Conservation (phyloP, 495 filamentous ascomycete species). For the Penicillium argentinense region DNA sequence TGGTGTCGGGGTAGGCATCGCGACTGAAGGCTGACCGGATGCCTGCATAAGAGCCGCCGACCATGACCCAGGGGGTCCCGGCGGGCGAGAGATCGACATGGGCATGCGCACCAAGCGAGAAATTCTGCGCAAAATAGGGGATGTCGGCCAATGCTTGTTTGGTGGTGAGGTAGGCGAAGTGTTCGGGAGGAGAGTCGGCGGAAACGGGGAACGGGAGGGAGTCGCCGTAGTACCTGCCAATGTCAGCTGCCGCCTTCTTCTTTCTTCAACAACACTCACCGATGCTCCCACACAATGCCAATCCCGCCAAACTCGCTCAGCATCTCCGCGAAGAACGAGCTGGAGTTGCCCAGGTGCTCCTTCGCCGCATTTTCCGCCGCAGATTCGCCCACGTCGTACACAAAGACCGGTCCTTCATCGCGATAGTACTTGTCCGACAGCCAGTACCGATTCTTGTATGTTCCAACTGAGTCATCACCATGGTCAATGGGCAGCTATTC, state of each 20-base stretch:
- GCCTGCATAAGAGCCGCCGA: slow-evolving; percentile 60
- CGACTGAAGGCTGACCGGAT: slow-evolving; percentile 56
- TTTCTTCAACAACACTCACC: no score
- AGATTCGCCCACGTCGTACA: slow-evolving; percentile 53
- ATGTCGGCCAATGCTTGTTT: slow-evolving; percentile 55
- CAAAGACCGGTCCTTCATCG: slow-evolving; percentile 52
- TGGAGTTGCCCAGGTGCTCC: slow-evolving; percentile 33
- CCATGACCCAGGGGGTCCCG: slow-evolving; percentile 56
- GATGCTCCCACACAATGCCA: slow-evolving; percentile 60
- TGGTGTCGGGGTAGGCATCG: slow-evolving; percentile 56
- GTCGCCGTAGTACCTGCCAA: slow-evolving; percentile 54
- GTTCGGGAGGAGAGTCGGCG: slow-evolving; percentile 43
- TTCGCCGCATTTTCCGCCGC: slow-evolving; percentile 29
- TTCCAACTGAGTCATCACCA: slow-evolving; percentile 36
- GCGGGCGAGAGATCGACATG: slow-evolving; percentile 43
- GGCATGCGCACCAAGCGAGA: slow-evolving; percentile 34
- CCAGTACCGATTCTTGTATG: slow-evolving; percentile 57
- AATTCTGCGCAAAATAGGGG: slow-evolving; percentile 51
- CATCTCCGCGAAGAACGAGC: slow-evolving; percentile 43
- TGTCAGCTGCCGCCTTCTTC: no score
- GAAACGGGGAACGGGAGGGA: slow-evolving; percentile 50
- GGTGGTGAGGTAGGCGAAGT: slow-evolving; percentile 49
- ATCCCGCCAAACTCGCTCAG: slow-evolving; percentile 50
- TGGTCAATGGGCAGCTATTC: slow-evolving; percentile 50
- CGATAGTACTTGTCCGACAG: slow-evolving; percentile 49